Evolutionary conservation across 768 basidiomycete genomes (phyloP).

Genomic region (Tulasnella sp.): DNA sequence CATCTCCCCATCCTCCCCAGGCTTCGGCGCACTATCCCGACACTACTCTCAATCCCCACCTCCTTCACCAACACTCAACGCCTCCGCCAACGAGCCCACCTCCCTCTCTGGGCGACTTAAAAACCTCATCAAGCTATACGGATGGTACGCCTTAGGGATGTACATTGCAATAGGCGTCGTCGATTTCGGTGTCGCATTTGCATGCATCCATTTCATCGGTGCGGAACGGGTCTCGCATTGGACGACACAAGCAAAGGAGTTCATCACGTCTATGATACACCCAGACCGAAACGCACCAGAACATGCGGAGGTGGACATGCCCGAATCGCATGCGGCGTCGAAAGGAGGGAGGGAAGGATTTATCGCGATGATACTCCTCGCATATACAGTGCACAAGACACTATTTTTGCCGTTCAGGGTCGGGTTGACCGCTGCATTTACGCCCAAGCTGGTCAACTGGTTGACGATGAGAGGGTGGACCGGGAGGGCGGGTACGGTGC

Average conservation of each 20-base stretch:
- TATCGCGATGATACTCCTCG: constrained; percentile 86
- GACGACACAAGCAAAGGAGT: constrained; percentile 28
- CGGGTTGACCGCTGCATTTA: constrained; percentile 77
- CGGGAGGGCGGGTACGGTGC: constrained; percentile 54
- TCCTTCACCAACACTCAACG: constrained; percentile 10
- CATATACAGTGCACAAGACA: constrained; percentile 95
- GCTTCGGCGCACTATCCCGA: background rate
- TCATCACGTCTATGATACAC: constrained; percentile 36
- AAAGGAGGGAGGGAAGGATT: constrained; percentile 55
- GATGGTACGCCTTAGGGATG: constrained; percentile 91
- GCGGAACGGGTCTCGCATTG: constrained; percentile 76
- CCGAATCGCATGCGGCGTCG: constrained; percentile 24
- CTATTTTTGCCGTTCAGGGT: constrained; percentile 80
- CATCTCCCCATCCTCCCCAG: constrained; percentile 1
- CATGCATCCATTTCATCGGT: constrained; percentile 75
- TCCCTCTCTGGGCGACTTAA: constrained; percentile 59
- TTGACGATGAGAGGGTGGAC: constrained; percentile 74
- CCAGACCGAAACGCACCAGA: constrained; percentile 56
- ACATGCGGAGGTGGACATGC: constrained; percentile 47
- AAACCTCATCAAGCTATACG: constrained; percentile 81
- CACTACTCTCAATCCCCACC: constrained; percentile 5
- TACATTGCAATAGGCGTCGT: constrained; percentile 63
- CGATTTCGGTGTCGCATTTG: constrained; percentile 81
- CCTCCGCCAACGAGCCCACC: background rate
- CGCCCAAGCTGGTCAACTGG: constrained; percentile 81